Evolutionary conservation across 2,329 filamentous ascomycete genomes (phyloP).

Genomic region (Berkeleyomyces rouxiae): DNA sequence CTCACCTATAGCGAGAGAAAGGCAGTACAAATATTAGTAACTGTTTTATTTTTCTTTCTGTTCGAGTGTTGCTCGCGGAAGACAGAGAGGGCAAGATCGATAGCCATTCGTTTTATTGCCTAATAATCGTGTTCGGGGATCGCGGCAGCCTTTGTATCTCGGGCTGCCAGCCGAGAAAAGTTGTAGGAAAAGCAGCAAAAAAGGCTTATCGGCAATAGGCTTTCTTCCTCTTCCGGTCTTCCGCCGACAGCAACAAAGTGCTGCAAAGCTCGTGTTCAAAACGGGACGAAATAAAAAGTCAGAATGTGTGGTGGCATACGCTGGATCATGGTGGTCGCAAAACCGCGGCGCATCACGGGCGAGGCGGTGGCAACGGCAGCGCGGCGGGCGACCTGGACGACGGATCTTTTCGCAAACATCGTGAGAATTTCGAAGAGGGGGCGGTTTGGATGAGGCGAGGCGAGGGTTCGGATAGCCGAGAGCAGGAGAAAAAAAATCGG

Average conservation of each 20-base stretch:
- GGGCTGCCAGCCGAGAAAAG: background rate
- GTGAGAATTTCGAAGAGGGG: slow-evolving; percentile 16
- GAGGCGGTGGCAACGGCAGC: slow-evolving; percentile 29
- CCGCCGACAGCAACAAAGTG: background rate
- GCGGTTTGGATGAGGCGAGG: background rate
- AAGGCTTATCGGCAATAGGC: background rate
- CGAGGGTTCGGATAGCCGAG: background rate
- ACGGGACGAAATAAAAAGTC: slow-evolving; percentile 12
- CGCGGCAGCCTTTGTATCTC: background rate
- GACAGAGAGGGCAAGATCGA: background rate
- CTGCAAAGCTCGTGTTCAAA: background rate
- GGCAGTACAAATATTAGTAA: slow-evolving; percentile 1
- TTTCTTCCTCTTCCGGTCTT: background rate
- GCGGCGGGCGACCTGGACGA: slow-evolving; percentile 42
- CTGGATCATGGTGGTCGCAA: slow-evolving; percentile 43
- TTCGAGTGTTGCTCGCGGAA: background rate
- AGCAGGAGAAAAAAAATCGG: background rate
- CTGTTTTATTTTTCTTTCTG: background rate
- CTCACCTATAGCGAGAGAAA: slow-evolving; percentile 13
- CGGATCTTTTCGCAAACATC: slow-evolving; percentile 51
- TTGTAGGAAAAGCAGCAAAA: background rate
- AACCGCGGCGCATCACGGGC: slow-evolving; percentile 39
- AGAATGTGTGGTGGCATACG: slow-evolving; percentile 29
- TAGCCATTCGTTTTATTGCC: background rate
- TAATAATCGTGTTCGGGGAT: too few relatives aligned